Evolutionary conservation across 257 asterid species (phyloP), one percentile per base, ranked within the genome.

Genomic region (Perilla frutescens): DNA sequence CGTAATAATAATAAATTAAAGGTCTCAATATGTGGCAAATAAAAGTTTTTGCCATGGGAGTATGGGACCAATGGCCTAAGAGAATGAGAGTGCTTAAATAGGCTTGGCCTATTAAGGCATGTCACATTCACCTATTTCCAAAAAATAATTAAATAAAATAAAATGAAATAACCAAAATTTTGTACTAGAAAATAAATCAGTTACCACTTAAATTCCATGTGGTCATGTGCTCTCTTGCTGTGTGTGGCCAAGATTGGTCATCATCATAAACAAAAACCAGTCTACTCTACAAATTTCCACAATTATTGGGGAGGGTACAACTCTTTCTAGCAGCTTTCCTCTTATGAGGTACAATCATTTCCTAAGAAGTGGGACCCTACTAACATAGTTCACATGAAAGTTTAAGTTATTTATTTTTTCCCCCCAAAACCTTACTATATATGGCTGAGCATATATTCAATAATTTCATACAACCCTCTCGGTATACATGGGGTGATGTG

Each of bases 141-240:
- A 68, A 73, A 66, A 44, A 34, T 1, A 34, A 3, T 34, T 1
- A 34, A 34, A n/a, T 20, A 20, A 20, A 20, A 20, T 62, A 12
- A 67, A 50, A 31, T 14, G 48, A 56, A 15, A 32, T 9, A 70
- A 34, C 13, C 43, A 47, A 49, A 40, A 11, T 37, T 44, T 71
- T 58, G 68, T 51, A 26, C 34, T 40, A 61, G 31, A 69, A 69
- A 32, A 62, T 62, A 69, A 69, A 70, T 53, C 29, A 49, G 4
- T 49, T 55, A 63, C 77, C 81, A 70, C 81, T 77, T 53, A 77
- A 77, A 70, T 70, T 70, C 41, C 47, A 36, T 58, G 80, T 77
- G 68, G 77, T 57, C 75, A 73, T 81, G 72, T 77, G 62, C 62
- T 62, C 81, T 39, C 74, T 66, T 9, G 5, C 43, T 51, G 56